A percentile compares a stretch with the other conserved stretches of the same genome.
Conservation (phyloP, 805 yeast genomes). For the Starmerella powellii region DNA sequence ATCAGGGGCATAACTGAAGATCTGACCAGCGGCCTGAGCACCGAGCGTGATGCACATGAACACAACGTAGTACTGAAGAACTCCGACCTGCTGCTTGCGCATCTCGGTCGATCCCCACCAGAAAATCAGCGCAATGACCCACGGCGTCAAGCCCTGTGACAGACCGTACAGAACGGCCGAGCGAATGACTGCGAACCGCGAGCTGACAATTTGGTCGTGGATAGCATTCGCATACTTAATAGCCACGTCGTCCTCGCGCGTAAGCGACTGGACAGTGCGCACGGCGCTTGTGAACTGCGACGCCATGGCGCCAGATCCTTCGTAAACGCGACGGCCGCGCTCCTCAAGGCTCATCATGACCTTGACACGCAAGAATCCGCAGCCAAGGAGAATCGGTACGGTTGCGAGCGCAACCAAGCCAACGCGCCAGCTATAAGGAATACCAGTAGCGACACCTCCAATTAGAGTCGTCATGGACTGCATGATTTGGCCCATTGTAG, state of each 20-base stretch:
- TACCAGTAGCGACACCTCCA: conserved; percentile 32
- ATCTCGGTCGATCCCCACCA: conserved; percentile 35
- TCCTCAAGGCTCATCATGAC: conserved; percentile 29
- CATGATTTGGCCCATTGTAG: conserved; percentile 33
- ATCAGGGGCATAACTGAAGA: conserved; percentile 34
- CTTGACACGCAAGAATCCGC: conserved; percentile 32
- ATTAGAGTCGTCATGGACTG: conserved; percentile 30
- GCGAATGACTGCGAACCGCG: conserved; percentile 23
- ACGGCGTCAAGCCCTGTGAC: conserved; percentile 32
- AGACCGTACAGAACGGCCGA: conserved; percentile 32
- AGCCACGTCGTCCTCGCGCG: conserved; percentile 32
- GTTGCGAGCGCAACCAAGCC: conserved; percentile 33
- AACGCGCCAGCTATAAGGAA: conserved; percentile 32
- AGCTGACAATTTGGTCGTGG: conserved; percentile 25
- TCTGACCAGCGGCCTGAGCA: conserved; percentile 34
- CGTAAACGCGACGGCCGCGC: conserved; percentile 31
- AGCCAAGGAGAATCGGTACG: conserved; percentile 31
- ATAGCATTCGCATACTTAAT: conserved; percentile 26
- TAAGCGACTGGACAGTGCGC: conserved; percentile 33
- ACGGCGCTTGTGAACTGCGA: conserved; percentile 32
- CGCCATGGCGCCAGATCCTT: conserved; percentile 33
- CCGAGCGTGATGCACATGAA: conserved; percentile 33
- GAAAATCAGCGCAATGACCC: conserved; percentile 33
- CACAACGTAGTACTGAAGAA: conserved; percentile 32
- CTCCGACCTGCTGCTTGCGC: conserved; percentile 25